These are phyloP conservation scores for Magnusiomyces ingens DNA, from an alignment of 1,139 yeast species.

Conservation along the genomic window DNA sequence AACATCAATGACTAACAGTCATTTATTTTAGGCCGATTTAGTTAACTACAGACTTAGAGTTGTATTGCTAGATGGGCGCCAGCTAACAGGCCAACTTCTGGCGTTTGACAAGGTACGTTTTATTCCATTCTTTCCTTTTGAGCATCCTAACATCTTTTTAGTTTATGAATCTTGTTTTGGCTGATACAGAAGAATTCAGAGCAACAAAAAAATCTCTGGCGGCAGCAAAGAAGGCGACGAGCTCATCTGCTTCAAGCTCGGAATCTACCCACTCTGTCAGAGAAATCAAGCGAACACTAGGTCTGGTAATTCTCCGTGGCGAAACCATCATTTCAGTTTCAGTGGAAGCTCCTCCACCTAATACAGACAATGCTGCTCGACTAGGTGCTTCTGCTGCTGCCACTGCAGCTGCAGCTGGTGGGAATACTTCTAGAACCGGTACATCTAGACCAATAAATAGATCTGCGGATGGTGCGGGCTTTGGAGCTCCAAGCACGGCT, in stretches of 20 bases:
- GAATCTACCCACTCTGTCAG: constrained; percentile 21
- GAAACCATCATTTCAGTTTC: constrained; percentile 80
- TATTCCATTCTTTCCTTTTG: background rate
- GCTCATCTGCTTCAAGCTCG: constrained; percentile 11
- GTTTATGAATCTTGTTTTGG: constrained; percentile 77
- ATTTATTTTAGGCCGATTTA: constrained; percentile 46
- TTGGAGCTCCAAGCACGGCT: constrained; percentile 18
- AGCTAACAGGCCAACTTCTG: constrained; percentile 68
- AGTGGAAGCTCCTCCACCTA: constrained; percentile 71
- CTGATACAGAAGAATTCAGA: constrained; percentile 81
- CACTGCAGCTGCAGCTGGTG: constrained; percentile 7
- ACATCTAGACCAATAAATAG: constrained; percentile 10
- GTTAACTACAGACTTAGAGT: constrained; percentile 69
- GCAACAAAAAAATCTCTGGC: constrained; percentile 51
- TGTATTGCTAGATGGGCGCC: constrained; percentile 66
- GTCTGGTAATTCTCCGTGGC: constrained; percentile 79
- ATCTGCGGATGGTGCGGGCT: constrained; percentile 17
- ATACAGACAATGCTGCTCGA: constrained; percentile 37
- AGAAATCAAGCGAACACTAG: constrained; percentile 67
- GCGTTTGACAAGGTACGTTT: constrained; percentile 63
- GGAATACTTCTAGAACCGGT: constrained; percentile 1
- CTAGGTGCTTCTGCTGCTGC: constrained; percentile 33
- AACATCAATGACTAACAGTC: background rate
- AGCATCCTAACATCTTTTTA: constrained; percentile 5
- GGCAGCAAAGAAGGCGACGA: background rate